phyloP scores from a whole-genome alignment of 306 rosid species.

The Quercus wislizeni region DNA sequence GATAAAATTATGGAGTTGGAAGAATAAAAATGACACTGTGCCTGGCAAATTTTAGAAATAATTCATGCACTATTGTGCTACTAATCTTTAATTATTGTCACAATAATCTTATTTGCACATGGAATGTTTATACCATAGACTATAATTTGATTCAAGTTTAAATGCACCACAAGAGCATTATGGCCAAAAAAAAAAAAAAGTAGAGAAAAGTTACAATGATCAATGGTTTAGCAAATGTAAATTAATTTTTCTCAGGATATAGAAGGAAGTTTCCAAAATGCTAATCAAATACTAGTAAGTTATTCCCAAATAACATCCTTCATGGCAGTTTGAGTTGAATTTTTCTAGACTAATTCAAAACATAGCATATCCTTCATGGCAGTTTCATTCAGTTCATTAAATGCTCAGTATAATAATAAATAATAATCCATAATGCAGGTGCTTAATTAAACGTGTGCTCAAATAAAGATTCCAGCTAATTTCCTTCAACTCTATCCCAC shows the following conservation, averaged over 20 bases:
- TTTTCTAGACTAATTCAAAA: neutral
- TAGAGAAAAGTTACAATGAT: no score
- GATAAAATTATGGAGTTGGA: neutral
- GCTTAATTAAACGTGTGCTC: constrained; percentile 49
- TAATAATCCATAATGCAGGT: constrained; percentile 13
- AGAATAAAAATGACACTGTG: no score
- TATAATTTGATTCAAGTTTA: no score
- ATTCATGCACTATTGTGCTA: no score
- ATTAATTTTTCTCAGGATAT: constrained; percentile 13
- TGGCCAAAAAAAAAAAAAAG: no score
- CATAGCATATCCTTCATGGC: constrained; percentile 25
- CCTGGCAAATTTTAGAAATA: no score
- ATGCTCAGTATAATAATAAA: constrained; percentile 16
- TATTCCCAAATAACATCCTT: neutral
- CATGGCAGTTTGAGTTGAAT: neutral
- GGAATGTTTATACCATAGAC: no score
- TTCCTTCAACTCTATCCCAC: constrained; percentile 30
- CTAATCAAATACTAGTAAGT: neutral
- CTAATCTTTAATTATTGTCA: no score
- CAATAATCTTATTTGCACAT: no score
- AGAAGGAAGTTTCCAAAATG: neutral
- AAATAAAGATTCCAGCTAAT: constrained; percentile 45
- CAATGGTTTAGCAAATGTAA: neutral
- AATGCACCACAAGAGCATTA: no score
- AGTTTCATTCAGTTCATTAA: constrained; percentile 31